Evolutionary conservation across 2,329 filamentous ascomycete genomes (phyloP).

Genomic region (Daldinia eschscholtzii): DNA sequence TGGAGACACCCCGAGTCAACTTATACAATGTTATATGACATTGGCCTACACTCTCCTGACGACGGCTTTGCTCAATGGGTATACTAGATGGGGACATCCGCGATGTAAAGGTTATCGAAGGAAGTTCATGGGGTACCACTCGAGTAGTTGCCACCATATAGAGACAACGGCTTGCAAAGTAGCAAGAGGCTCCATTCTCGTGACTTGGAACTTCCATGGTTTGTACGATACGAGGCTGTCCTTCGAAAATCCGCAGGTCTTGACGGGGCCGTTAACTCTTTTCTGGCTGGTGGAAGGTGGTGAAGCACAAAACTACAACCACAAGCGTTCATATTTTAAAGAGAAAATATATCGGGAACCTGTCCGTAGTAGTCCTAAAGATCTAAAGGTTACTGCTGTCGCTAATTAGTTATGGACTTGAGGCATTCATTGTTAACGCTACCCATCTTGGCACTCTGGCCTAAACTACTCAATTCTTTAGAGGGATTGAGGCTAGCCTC

Average conservation of each 20-base stretch:
- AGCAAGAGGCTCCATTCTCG: background rate
- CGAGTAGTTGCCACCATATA: background rate
- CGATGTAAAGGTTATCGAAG: background rate
- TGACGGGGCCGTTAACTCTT: background rate
- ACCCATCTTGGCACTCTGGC: too few species aligned
- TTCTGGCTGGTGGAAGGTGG: background rate
- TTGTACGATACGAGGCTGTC: background rate
- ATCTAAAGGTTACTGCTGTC: background rate
- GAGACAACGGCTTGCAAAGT: background rate
- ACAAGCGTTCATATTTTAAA: background rate
- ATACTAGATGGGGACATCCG: too few species aligned
- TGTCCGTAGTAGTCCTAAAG: background rate
- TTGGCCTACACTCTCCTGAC: too few species aligned
- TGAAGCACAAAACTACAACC: background rate
- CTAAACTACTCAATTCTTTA: too few species aligned
- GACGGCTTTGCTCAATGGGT: too few species aligned
- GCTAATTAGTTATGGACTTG: background rate
- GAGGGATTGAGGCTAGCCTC: too few species aligned
- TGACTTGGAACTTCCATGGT: background rate
- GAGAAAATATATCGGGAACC: too few species aligned
- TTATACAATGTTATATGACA: background rate
- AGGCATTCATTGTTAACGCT: background rate
- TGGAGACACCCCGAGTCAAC: background rate
- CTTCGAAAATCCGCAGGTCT: background rate
- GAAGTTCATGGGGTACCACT: background rate